Conservation (phyloP, 257 asterid species). For the Jacaranda mimosifolia region DNA sequence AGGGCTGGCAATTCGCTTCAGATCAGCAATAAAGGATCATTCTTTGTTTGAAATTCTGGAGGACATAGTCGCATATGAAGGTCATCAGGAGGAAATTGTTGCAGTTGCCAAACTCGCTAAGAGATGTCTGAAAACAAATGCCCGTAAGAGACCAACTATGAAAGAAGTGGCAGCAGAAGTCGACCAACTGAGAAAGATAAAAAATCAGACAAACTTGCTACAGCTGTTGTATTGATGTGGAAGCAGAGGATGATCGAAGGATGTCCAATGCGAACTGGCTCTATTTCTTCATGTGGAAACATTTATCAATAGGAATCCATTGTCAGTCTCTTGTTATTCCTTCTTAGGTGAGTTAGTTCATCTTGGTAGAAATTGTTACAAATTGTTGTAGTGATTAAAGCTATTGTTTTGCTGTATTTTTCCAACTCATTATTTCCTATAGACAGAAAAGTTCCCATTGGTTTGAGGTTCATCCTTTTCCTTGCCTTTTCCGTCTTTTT, state of each 20-base stretch:
- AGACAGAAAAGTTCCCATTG: no score
- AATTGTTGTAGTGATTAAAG: no score
- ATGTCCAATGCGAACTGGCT: neutral
- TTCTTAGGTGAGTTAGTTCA: neutral
- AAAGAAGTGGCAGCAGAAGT: conserved; percentile 49
- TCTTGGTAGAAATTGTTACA: no score
- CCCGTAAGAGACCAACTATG: conserved; percentile 47
- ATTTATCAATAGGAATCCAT: neutral
- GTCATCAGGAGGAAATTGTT: conserved; percentile 23
- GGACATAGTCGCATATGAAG: conserved; percentile 24
- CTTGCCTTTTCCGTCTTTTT: no score
- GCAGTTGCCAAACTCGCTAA: conserved; percentile 38
- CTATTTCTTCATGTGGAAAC: neutral
- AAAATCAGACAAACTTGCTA: neutral
- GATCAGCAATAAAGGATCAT: conserved; percentile 32
- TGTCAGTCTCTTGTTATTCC: neutral
- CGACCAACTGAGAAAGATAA: conserved; percentile 32
- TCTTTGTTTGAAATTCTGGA: conserved; percentile 36
- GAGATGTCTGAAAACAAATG: conserved; percentile 36
- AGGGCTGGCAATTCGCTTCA: conserved; percentile 44
- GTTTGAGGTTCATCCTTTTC: no score
- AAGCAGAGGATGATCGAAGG: neutral
- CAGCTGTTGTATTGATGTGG: conserved; percentile 5
- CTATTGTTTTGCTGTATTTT: no score
- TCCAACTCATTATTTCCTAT: no score